Evolutionary conservation across 441 rosid species (phyloP).

Genomic region (Rhodomyrtus psidioides): DNA sequence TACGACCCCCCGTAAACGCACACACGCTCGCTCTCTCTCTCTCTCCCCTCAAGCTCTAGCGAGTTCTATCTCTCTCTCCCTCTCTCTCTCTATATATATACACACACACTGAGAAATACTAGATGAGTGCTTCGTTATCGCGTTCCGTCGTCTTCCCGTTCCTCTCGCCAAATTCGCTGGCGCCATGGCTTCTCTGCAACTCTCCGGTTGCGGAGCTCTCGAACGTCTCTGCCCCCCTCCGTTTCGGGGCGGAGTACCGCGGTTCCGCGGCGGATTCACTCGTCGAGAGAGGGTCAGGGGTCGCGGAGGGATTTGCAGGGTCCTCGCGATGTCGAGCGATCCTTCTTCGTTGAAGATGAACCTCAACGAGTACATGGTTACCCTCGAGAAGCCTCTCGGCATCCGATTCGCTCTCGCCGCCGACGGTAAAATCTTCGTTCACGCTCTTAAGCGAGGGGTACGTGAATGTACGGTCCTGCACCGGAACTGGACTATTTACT

Average conservation of each 20-base stretch:
- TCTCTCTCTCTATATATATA: background rate
- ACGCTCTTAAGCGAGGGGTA: constrained; percentile 81
- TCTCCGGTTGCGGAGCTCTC: constrained; percentile 28
- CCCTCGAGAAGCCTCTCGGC: constrained; percentile 84
- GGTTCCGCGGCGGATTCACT: constrained; percentile 2
- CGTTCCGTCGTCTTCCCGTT: background rate
- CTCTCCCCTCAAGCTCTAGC: background rate
- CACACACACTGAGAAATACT: accelerated
- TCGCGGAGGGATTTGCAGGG: constrained; percentile 1
- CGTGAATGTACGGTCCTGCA: background rate
- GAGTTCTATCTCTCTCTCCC: background rate
- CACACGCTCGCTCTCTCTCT: background rate
- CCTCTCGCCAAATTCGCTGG: background rate
- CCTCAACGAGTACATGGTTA: constrained; percentile 91
- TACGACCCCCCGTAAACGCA: background rate
- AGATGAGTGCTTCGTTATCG: background rate
- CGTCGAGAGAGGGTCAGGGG: background rate
- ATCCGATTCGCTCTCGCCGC: constrained; percentile 67
- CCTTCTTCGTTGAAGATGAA: constrained; percentile 53
- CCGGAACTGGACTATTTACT: background rate
- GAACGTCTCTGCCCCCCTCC: constrained; percentile 15
- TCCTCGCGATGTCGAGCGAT: constrained; percentile 37
- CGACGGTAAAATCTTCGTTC: constrained; percentile 74
- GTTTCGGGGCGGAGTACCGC: constrained; percentile 14
- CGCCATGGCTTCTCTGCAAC: constrained; percentile 34